A percentile compares a stretch with the other conserved stretches of the same genome.
Evolutionary conservation across 2,329 filamentous ascomycete species (phyloP).

Genomic region (Cladosporium austrohemisphaericum): DNA sequence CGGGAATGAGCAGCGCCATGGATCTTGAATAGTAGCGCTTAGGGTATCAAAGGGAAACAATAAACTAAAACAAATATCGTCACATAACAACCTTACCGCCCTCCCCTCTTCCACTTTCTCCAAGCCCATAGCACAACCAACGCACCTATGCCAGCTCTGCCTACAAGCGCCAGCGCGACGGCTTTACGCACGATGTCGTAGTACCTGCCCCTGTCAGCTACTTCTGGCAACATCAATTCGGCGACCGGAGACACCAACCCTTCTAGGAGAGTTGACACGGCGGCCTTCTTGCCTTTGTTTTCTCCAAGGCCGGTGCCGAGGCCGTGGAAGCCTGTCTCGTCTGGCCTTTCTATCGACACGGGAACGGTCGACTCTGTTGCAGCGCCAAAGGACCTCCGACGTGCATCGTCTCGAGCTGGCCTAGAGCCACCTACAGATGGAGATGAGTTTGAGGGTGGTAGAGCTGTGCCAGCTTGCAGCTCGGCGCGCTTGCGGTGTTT

Average conservation of each 20-base stretch:
- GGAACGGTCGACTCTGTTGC: conserved; percentile 18
- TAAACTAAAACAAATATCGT: not conserved
- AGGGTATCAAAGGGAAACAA: conserved; percentile 1
- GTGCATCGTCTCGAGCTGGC: conserved; percentile 6
- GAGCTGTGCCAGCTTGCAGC: conserved; percentile 29
- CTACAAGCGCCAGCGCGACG: conserved; percentile 42
- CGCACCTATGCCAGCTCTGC: conserved; percentile 26
- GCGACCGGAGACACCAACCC: conserved; percentile 35
- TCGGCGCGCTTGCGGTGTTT: conserved; percentile 48
- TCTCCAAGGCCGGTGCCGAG: conserved; percentile 39
- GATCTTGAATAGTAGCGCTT: not conserved
- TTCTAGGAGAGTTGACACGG: conserved; percentile 48
- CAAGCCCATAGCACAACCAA: conserved; percentile 16
- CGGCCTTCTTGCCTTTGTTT: conserved; percentile 37
- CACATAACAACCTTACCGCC: not conserved
- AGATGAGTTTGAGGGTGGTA: conserved; percentile 10
- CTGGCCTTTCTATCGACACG: conserved; percentile 31
- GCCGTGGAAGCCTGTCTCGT: conserved; percentile 45
- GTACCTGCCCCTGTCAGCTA: conserved; percentile 38
- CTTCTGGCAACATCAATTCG: conserved; percentile 24
- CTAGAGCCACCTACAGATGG: not conserved
- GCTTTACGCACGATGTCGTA: conserved; percentile 49
- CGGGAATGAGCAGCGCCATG: not conserved
- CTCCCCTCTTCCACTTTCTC: conserved; percentile 13
- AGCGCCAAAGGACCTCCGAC: conserved; percentile 13